These are phyloP conservation scores for Acidiella bohemica DNA, from an alignment of 495 filamentous ascomycete genomes.

Conservation along the genomic window DNA sequence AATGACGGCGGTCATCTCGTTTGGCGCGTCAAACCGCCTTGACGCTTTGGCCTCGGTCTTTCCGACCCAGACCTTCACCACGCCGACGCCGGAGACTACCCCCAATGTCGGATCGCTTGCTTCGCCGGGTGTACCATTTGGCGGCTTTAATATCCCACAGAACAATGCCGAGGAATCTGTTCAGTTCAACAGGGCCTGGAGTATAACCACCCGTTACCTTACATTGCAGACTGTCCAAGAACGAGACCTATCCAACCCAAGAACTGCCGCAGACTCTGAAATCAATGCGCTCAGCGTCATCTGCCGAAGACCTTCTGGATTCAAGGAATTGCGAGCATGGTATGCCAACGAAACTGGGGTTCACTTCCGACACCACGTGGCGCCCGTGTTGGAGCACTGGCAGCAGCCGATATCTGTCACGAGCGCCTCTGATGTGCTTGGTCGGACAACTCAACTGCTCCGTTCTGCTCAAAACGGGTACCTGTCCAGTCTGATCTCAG, in stretches of 20 bases:
- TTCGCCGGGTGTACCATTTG: slow-evolving; percentile 25
- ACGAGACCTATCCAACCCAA: too few species aligned
- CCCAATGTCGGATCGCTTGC: slow-evolving; percentile 24
- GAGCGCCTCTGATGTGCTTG: not conserved
- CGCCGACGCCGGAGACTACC: slow-evolving; percentile 28
- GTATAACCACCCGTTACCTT: slow-evolving; percentile 26
- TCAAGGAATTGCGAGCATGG: slow-evolving; percentile 11
- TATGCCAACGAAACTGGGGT: slow-evolving; percentile 10
- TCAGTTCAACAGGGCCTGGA: slow-evolving; percentile 27
- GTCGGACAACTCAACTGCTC: slow-evolving; percentile 2
- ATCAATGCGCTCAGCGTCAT: too few species aligned
- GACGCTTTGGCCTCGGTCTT: slow-evolving; percentile 14
- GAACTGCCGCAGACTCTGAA: too few species aligned
- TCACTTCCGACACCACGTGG: slow-evolving; percentile 3
- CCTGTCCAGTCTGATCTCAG: too few species aligned
- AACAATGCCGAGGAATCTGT: slow-evolving; percentile 5
- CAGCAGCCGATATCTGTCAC: not conserved
- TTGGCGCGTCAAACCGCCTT: too few species aligned
- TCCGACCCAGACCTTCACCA: slow-evolving; percentile 17
- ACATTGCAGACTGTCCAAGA: slow-evolving; percentile 3
- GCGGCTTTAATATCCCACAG: slow-evolving; percentile 11
- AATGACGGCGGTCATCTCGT: too few species aligned
- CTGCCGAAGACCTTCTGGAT: not conserved
- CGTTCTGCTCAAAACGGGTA: not conserved
- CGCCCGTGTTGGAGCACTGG: slow-evolving; percentile 2